Base-by-base conservation (phyloP, 495 filamentous ascomycete genomes). In the Aspergillus asperescens region DNA sequence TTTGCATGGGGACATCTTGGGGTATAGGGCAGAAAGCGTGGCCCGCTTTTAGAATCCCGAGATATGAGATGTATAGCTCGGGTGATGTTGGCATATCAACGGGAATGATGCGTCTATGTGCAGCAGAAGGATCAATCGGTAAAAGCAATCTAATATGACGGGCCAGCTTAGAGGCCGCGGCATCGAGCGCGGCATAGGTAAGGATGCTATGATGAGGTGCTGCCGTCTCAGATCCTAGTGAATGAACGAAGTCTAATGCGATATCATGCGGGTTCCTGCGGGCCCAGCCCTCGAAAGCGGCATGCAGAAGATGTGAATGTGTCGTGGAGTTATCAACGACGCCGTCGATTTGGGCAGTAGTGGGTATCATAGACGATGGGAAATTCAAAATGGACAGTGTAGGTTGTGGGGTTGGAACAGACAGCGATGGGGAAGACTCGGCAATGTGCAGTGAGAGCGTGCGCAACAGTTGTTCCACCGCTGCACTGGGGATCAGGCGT, bases 11-110 rank as follows among this genome's bases (percentile, higher is more conserved):
- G 0, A 83, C 78, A 55, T 90, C 87, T 20, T 85, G 69, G 43
- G 82, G 78, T 19, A 94, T 71, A 0, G 88, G 87, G 40, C 85
- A 90, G 57, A 92, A 92, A 6, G 88, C 86, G 6, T 69, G 83
- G 0, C 89, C 89, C 6, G 82, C 81, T 57, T 88, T 88, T 3
- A 92, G 71, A 47, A 87, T 80, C 4, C 79, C 88, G 1, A 92
- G 66, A 20, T 85, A 75, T 1, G 84, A 70, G 37, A 89, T 71
- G 59, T 91, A 94, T 3, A 94, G 78, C 25, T 81, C 72, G 4
- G 80, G 81, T 4, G 76, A 81, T 55, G 90, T 88, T 10, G 81
- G 77, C 18, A 89, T 68, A 13, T 89, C 72, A 10, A 90, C 69
- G 0, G 88, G 87, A n/a, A 91, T 72, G 20, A 89, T 74, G 7